phyloP scores from a whole-genome alignment of 1,139 yeast genomes.

The Candida sanyaensis region DNA sequence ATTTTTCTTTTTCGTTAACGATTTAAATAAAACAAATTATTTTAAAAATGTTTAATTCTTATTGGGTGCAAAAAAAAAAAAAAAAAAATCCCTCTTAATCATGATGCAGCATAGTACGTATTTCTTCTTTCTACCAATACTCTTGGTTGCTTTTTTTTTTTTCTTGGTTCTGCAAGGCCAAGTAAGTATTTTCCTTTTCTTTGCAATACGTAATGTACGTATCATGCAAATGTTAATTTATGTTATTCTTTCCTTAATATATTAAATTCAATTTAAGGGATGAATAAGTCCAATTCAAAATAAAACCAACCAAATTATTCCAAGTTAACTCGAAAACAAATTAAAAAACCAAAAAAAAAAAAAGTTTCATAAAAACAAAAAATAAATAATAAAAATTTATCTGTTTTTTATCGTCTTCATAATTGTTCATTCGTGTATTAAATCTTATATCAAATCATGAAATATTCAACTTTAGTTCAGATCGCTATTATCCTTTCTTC shows the following conservation, averaged over 20 bases:
- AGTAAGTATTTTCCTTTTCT: background rate
- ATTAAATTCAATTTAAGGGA: background rate
- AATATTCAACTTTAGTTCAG: constrained; percentile 4
- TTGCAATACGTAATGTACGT: no score
- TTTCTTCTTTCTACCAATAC: background rate
- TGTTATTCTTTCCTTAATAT: constrained; percentile 3
- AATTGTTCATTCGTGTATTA: background rate
- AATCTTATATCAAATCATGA: background rate
- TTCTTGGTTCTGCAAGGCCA: constrained; percentile 2
- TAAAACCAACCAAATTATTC: background rate
- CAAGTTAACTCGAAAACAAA: background rate
- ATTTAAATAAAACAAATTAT: no score
- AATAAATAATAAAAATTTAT: background rate
- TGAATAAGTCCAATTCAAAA: background rate
- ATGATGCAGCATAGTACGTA: background rate
- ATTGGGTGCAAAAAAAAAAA: constrained; percentile 5
- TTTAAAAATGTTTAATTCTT: no score
- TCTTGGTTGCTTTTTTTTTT: background rate
- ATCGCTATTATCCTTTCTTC: constrained; percentile 4
- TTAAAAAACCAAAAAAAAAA: background rate
- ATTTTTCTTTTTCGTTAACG: background rate
- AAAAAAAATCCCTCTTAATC: background rate
- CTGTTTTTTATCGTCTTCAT: background rate
- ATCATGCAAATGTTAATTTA: background rate
- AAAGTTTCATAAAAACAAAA: background rate